These are phyloP conservation scores for Lactarius psammicola DNA, from an alignment of 768 basidiomycete genomes.

Conservation along the genomic window DNA sequence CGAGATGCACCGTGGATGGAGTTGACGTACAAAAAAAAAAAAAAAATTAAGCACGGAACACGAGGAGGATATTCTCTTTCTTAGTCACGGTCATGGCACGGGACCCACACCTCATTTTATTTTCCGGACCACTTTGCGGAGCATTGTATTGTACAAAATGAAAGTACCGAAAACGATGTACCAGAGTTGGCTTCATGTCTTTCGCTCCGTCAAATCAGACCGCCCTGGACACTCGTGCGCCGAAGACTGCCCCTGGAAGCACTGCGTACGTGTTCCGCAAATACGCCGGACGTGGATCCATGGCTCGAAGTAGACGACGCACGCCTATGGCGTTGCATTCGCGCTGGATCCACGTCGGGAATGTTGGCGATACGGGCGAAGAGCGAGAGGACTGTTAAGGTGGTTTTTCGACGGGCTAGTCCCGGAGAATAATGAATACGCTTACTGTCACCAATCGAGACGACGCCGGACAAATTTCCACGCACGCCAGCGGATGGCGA, in stretches of 20 bases:
- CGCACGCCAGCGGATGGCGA: constrained; percentile 49
- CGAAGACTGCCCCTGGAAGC: constrained; percentile 23
- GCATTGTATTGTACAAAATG: constrained; percentile 11
- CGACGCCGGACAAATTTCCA: constrained; percentile 66
- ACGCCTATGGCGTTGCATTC: constrained; percentile 76
- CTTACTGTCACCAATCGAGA: constrained; percentile 77
- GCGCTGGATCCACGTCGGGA: constrained; percentile 70
- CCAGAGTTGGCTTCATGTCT: background rate
- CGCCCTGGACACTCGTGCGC: constrained; percentile 1
- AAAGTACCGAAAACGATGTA: background rate
- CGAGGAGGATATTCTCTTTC: background rate
- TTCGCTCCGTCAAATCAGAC: background rate
- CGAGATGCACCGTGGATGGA: background rate
- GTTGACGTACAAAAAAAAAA: background rate
- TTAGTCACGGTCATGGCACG: background rate
- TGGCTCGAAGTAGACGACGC: constrained; percentile 63
- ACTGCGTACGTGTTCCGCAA: constrained; percentile 19
- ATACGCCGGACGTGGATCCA: constrained; percentile 24
- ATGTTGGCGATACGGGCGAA: constrained; percentile 77
- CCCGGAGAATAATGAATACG: constrained; percentile 28
- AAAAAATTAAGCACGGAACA: no score
- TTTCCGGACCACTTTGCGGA: no score
- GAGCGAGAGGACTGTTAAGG: constrained; percentile 61
- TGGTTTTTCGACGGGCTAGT: constrained; percentile 1
- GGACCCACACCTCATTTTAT: background rate